These are phyloP conservation scores for Trebouxia gelatinosa DNA, from an alignment of 163 green algal genomes.

Conservation along the genomic window DNA sequence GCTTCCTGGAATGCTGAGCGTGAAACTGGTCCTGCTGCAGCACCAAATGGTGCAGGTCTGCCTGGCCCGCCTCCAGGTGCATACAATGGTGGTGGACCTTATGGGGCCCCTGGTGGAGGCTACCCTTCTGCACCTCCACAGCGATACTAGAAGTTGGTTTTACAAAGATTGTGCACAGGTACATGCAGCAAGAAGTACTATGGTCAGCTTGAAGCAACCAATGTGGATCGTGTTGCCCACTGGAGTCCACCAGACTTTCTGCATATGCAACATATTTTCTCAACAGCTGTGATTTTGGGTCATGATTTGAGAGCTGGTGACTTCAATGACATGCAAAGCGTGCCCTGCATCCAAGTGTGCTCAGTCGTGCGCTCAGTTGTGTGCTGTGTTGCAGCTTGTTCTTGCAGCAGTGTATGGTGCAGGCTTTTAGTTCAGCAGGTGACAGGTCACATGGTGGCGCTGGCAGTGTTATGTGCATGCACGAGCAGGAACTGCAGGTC, in stretches of 20 bases:
- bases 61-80: neutral
- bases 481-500: slow-evolving; percentile 23
- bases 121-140: neutral
- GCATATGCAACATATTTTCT: neutral
- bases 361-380: too few species aligned
- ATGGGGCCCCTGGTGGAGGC: neutral
- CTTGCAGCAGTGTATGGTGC: neutral
- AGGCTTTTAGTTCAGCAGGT: neutral
- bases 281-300: neutral
- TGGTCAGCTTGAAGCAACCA: neutral
- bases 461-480: neutral
- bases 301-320: neutral
- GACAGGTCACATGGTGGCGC: neutral
- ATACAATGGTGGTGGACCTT: slow-evolving; percentile 6
- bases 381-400: slow-evolving; percentile 6
- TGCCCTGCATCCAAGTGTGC: too few species aligned
- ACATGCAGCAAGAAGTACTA: neutral
- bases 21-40: slow-evolving; percentile 15
- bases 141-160: neutral
- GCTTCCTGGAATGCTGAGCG: slow-evolving; percentile 81
- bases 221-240: neutral
- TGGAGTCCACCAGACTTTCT: too few species aligned
- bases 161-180: neutral
- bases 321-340: too few species aligned
- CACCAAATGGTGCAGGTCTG: neutral